Conservation (phyloP, 1,139 yeast species). For the Pneumocystis murina region DNA sequence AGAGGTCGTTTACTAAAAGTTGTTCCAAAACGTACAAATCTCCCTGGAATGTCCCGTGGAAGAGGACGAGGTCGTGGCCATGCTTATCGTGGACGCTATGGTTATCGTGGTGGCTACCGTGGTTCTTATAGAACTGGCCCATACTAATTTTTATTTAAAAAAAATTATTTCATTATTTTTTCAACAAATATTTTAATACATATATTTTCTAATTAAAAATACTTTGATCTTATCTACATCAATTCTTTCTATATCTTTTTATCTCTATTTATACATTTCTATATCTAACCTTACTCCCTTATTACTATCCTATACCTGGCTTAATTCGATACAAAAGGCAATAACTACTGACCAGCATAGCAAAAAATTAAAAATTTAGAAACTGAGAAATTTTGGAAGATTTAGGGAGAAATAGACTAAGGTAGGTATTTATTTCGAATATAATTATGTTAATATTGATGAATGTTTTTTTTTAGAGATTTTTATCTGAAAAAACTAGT, state of each 20-base stretch:
- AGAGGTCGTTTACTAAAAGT: slow-evolving; percentile 60
- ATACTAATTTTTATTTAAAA: background rate
- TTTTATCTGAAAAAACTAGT: background rate
- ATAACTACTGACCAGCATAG: background rate
- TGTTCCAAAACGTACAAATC: slow-evolving; percentile 60
- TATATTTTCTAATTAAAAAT: background rate
- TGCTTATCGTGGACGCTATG: slow-evolving; percentile 27
- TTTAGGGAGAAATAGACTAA: no score
- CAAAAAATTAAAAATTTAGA: background rate
- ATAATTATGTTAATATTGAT: no score
- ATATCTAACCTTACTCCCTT: no score
- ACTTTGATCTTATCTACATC: background rate
- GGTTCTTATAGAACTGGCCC: slow-evolving; percentile 1
- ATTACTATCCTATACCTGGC: no score
- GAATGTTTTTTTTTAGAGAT: background rate
- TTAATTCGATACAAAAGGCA: no score
- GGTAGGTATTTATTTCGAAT: background rate
- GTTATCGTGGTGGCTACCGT: slow-evolving; percentile 9
- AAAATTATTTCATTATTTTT: background rate
- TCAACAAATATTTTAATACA: background rate
- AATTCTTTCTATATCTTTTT: background rate
- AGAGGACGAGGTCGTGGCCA: slow-evolving; percentile 37
- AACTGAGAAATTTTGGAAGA: background rate
- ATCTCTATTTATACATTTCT: background rate
- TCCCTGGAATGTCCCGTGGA: slow-evolving; percentile 42